Percentiles rank a stretch among this genome's conserved stretches.
Evolutionary conservation across 2,329 filamentous ascomycete species (phyloP).

Genomic region (Cephalotrichum gorgonifer): DNA sequence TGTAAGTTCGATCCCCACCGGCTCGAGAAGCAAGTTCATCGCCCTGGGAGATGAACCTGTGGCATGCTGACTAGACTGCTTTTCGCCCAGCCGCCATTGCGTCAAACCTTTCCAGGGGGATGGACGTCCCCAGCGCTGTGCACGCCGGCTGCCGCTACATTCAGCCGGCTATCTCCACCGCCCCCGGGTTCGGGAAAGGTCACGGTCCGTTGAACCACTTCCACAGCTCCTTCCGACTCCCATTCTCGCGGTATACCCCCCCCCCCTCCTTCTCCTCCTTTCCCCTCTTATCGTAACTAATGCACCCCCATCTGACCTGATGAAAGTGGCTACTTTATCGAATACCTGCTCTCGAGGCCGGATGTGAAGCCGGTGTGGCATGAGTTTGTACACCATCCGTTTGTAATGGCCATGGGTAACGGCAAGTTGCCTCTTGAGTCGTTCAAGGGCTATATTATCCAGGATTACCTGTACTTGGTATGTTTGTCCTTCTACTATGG

Average conservation of each 20-base stretch:
- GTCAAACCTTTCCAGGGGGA: constrained; percentile 55
- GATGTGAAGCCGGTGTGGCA: constrained; percentile 70
- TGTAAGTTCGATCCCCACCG: constrained; percentile 45
- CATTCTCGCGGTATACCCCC: constrained; percentile 51
- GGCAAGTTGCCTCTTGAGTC: constrained; percentile 64
- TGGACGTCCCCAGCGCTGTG: constrained; percentile 49
- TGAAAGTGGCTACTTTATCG: constrained; percentile 64
- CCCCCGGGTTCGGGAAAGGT: constrained; percentile 52
- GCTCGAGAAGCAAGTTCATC: background rate
- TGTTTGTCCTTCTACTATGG: constrained; percentile 15
- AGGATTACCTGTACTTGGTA: constrained; percentile 86
- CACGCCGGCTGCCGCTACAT: constrained; percentile 60
- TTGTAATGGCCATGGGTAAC: constrained; percentile 66
- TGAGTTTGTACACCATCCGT: constrained; percentile 68
- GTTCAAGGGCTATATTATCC: constrained; percentile 83
- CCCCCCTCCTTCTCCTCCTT: constrained; percentile 5
- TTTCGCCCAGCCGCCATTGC: constrained; percentile 53
- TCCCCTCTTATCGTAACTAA: constrained; percentile 1
- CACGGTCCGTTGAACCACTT: constrained; percentile 71
- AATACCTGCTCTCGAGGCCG: constrained; percentile 67
- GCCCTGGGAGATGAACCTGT: background rate
- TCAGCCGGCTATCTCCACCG: constrained; percentile 58
- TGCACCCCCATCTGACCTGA: constrained; percentile 9
- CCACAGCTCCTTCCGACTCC: constrained; percentile 57
- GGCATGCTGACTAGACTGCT: background rate